A percentile compares a stretch with the other conserved stretches of the same genome.
These are phyloP conservation scores for Zygoascus bituminiphila DNA, from an alignment of 805 yeast species.

Conservation along the genomic window DNA sequence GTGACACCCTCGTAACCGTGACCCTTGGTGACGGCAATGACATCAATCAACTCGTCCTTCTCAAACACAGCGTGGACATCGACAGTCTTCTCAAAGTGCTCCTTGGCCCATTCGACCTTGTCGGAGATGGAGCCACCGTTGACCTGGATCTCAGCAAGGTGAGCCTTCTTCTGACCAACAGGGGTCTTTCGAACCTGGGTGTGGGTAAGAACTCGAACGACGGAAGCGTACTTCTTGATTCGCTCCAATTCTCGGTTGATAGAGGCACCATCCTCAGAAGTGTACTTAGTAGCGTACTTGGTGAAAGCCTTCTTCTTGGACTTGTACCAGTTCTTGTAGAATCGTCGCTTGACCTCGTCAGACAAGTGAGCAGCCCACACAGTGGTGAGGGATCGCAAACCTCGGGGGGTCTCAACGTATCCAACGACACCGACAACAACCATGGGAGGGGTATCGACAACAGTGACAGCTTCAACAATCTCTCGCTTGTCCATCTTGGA, in stretches of 20 bases:
- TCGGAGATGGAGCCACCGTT: conserved; percentile 98
- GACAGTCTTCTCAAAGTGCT: conserved; percentile 98
- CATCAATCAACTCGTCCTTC: conserved; percentile 98
- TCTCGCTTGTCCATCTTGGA: conserved; percentile 99
- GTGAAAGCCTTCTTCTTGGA: conserved; percentile 99
- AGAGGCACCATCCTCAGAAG: conserved; percentile 81
- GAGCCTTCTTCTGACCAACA: conserved; percentile 98
- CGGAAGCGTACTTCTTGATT: conserved; percentile 96
- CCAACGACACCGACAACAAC: conserved; percentile 99
- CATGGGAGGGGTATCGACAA: conserved; percentile 98
- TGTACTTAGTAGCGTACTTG: conserved; percentile 98
- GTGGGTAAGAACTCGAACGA: conserved; percentile 98
- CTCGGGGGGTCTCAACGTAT: conserved; percentile 99
- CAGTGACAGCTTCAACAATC: conserved; percentile 98
- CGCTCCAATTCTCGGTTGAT: conserved; percentile 96
- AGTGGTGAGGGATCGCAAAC: conserved; percentile 98
- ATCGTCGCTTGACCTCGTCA: conserved; percentile 99
- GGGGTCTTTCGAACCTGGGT: conserved; percentile 99
- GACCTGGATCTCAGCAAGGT: conserved; percentile 98
- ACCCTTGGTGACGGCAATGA: conserved; percentile 99
- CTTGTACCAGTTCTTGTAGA: conserved; percentile 99
- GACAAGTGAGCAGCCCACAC: conserved; percentile 99
- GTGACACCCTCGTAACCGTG: conserved; percentile 99
- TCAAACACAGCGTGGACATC: conserved; percentile 93
- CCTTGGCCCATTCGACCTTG: conserved; percentile 97